Conservation (phyloP, 1,139 yeast genomes). For the Zygoascus sp. region DNA sequence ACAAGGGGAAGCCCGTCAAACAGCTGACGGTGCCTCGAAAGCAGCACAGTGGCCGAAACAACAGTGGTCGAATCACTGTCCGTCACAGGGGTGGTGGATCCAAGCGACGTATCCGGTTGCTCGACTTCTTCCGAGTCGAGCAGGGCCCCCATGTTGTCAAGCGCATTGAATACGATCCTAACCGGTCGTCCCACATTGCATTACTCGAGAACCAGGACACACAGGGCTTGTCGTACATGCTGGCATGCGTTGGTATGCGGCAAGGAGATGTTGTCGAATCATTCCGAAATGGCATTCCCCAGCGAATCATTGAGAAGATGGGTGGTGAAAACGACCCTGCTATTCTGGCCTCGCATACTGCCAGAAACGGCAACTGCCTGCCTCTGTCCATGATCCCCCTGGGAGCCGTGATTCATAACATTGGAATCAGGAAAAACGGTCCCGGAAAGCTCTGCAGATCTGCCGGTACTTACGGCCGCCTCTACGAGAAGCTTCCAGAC, state of each 20-base stretch:
- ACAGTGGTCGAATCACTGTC: constrained; percentile 81
- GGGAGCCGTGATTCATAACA: constrained; percentile 85
- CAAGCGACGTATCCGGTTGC: constrained; percentile 75
- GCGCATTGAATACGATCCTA: constrained; percentile 94
- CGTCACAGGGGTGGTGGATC: constrained; percentile 98
- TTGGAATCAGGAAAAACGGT: constrained; percentile 74
- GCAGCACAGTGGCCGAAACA: constrained; percentile 83
- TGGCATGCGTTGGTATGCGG: constrained; percentile 90
- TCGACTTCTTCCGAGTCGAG: constrained; percentile 66
- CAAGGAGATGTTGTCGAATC: constrained; percentile 89
- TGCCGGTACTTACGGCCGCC: constrained; percentile 92
- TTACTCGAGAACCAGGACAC: constrained; percentile 62
- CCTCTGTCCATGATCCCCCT: constrained; percentile 90
- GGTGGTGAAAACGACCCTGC: constrained; percentile 89
- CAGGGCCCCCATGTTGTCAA: constrained; percentile 75
- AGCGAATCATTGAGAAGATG: constrained; percentile 69
- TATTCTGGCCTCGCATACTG: constrained; percentile 76
- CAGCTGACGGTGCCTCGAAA: constrained; percentile 72
- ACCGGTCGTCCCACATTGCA: constrained; percentile 92
- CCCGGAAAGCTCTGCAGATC: constrained; percentile 88
- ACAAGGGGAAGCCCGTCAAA: constrained; percentile 77
- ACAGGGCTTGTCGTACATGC: constrained; percentile 65
- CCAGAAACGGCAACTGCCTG: constrained; percentile 91
- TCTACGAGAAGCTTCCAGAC: constrained; percentile 73
- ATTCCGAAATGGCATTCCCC: constrained; percentile 84